Base-by-base conservation (phyloP, 2,329 filamentous ascomycete species). In the Fusarium sp. region DNA sequence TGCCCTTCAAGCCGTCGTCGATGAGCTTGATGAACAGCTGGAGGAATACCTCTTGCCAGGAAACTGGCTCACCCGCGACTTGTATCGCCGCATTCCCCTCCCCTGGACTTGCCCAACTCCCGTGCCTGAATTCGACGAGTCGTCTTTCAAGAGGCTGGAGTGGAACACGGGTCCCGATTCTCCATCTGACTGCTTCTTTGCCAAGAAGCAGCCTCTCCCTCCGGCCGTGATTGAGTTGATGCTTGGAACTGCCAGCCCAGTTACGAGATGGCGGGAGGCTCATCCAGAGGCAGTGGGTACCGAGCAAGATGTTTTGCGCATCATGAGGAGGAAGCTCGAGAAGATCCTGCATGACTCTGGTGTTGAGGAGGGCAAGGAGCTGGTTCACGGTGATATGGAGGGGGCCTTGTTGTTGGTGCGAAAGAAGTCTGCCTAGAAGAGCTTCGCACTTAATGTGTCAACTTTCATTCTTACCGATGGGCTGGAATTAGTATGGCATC, bases 91-190 rank as follows among this genome's bases (percentile, higher is more conserved):
- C 14, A 79, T 90, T 4, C 67, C 72, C 6, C 77, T 90, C 17
- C 89, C 89, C 0, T 91, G 88, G 89, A 82, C 80, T 1, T 22
- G 84, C 8, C 72, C 76, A 5, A 56, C 70, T 2, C 74, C 80
- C 0, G 78, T 83, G 0, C 12, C 64, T 0, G 82, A 74, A 1
- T 87, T 90, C 69, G 81, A 85, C 5, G 49, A 83, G 75, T 59
- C 22, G 0, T 77, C 76, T 0, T 87, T 87, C 57, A 66, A 81
- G 8, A 79, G 85, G 1, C 82, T 80, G 63, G 83, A 86, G 11
- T 89, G 86, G 86, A 79, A 81, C 6, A 73, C 73, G 0, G 62
- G 46, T 2, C 14, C 31, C 1, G 44, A 33, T 11, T 33, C 63
- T 9, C 27, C 29, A 3, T 77, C 79, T 14, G 78, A 79, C 4